Evolutionary conservation across 2,329 filamentous ascomycete species (phyloP).

Genomic region (Xylariaceae sp.): DNA sequence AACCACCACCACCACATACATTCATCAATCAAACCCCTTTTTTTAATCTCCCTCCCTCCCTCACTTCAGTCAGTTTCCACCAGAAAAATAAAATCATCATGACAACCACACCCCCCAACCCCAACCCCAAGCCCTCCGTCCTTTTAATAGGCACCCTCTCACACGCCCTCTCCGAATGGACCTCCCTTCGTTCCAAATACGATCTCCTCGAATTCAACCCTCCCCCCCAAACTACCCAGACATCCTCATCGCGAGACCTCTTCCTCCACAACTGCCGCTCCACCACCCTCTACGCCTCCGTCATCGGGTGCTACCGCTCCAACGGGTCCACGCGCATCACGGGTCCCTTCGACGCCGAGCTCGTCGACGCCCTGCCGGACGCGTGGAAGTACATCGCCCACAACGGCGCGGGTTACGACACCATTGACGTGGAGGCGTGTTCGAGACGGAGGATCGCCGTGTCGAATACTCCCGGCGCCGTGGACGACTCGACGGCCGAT

Average conservation of each 20-base stretch:
- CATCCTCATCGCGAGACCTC: no score
- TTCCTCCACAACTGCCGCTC: constrained; percentile 24
- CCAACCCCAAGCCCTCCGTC: constrained; percentile 19
- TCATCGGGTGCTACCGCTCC: constrained; percentile 26
- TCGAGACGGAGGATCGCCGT: constrained; percentile 31
- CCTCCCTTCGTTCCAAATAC: constrained; percentile 24
- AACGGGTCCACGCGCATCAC: constrained; percentile 23
- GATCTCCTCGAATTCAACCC: constrained; percentile 23
- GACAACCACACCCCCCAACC: not conserved
- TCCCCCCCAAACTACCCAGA: constrained; percentile 20
- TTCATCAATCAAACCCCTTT: not conserved
- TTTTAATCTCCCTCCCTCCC: not conserved
- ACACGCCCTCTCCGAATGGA: constrained; percentile 22
- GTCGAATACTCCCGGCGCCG: constrained; percentile 29
- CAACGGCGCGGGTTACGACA: constrained; percentile 56
- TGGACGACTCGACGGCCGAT: constrained; percentile 45
- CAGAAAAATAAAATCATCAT: not conserved
- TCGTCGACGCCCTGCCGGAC: constrained; percentile 39
- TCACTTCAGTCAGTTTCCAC: not conserved
- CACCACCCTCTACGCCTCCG: constrained; percentile 23
- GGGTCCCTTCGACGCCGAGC: constrained; percentile 39
- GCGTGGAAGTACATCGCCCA: constrained; percentile 46
- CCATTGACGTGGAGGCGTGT: constrained; percentile 51
- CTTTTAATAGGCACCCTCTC: constrained; percentile 23
- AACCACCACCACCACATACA: no score